Base-by-base conservation (phyloP, 176 grass and related monocot genomes). In the Ensete ventricosum region DNA sequence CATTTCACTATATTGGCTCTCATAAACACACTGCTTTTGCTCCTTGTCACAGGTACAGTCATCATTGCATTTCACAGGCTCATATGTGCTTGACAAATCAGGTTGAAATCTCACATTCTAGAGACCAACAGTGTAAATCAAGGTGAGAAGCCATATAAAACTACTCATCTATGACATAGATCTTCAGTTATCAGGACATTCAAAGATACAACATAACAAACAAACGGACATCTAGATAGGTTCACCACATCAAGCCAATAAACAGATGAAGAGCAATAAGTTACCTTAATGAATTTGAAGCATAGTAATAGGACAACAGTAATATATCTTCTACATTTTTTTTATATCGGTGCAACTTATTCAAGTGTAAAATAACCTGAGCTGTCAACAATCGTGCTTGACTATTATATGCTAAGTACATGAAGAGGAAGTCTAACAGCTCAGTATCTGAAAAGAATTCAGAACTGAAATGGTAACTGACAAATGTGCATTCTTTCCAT, bases 31-130 rank as follows among this genome's bases (percentile, higher is more conserved):
- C 29, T 62, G 75, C 19, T 22, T 53, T 79, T 53, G 58, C 9
- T 79, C 67, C 21, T 20, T 82, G 77, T 99, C 81, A 72, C 90
- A 99, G 53, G 73, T 84, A 82, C 95, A 99, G 78, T 87, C 88
- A 53, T 83, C 76, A 50, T 86, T 94, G 77, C 95, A 99, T 91
- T 99, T 91, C 77, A 95, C 82, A 53, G 88, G 96, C 74, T 85
- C 79, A 83, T 99, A 99, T 85, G 95, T 85, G 80, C 86, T 89
- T 66, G 95, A 99, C 34, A 63, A 76, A 83, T 99, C 91, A 75
- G 88, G 91, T 84, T 91, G 84, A 84, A 99, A 99, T 73, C 88
- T 78, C 80, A 88, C 88, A 69, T 99, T 91, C 95, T 99, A 81
- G 10, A 70, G 72, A 86, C 73, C 54, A 85, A 77, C 55, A 79